Evolutionary conservation across 495 filamentous ascomycete species (phyloP), one percentile per base, ranked within the genome.

Genomic region (Xylaria nigripes): DNA sequence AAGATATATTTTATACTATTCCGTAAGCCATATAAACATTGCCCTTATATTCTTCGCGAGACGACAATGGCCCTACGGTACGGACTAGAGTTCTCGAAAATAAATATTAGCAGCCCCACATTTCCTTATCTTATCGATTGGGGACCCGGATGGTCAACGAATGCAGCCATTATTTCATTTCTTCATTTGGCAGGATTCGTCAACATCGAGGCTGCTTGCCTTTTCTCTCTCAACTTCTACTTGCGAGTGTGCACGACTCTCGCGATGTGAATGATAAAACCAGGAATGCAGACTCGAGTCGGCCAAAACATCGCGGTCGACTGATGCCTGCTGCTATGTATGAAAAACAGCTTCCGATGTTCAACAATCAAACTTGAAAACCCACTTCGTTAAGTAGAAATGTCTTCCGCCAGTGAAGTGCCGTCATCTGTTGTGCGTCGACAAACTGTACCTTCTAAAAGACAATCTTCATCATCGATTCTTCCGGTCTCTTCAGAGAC

Each of bases 401-500:
- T 30, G 12, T 15, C 34, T 10, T 9, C 18, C 16, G 1, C 12
- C 4, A 30, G 24, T 19, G 21, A 23, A 22, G 41, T 45, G 42
- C 4, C 44, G 18, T 23, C 51, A 6, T 18, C 45, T 3, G 2
- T 24, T 5, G 23, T 5, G 6, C 6, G 42, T 9, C 22, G 19
- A 32, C 32, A 18, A 25, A n/a, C 51, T 23, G 18, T 44, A 21
- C 18, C 51, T n/a, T 27, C 43, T 23, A 16, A 29, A 32, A 41
- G 51, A 15, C 51, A 24, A 38, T 6, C 29, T n/a, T 29, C 36
- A 51, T 18, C 15, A 10, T 3, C 50, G 16, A 24, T 50, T 6
- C n/a, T 58, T 25, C 58, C 40, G 34, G 54, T 55, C 18, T 57
- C 59, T 44, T 54, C 57, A 13, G 61, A 50, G 25, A 59, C 61